phyloP scores from a whole-genome alignment of 768 basidiomycete species.

The Cytidiella melzeri region DNA sequence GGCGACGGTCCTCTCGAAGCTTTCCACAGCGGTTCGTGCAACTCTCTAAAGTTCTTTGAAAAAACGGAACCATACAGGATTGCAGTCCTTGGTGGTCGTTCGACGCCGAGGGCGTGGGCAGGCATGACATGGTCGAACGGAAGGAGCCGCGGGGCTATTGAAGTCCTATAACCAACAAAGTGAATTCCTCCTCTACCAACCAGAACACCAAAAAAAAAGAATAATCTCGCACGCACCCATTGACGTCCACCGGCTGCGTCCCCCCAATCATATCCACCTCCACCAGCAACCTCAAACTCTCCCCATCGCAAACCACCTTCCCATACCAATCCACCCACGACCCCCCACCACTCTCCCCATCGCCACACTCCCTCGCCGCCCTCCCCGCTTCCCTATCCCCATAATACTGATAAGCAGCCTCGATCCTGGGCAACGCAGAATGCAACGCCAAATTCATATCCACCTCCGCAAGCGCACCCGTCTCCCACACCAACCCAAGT shows the following conservation, averaged over 20 bases:
- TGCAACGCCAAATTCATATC: conserved; percentile 75
- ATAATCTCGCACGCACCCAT: conserved; percentile 15
- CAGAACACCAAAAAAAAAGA: too few relatives aligned
- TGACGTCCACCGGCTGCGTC: conserved; percentile 14
- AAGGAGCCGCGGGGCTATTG: conserved; percentile 49
- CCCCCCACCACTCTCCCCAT: too few relatives aligned
- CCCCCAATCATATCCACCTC: conserved; percentile 45
- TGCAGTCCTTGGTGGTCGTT: conserved; percentile 53
- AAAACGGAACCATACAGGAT: conserved; percentile 71
- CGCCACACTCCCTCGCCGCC: conserved; percentile 33
- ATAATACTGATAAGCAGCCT: conserved; percentile 81
- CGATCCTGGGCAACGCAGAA: conserved; percentile 70
- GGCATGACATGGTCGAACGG: conserved; percentile 77
- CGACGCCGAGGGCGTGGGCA: conserved; percentile 35
- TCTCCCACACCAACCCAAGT: conserved; percentile 41
- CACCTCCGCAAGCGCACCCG: conserved; percentile 48
- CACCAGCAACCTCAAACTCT: conserved; percentile 48
- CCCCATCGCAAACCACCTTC: conserved; percentile 58
- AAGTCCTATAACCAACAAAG: too few relatives aligned
- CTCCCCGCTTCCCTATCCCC: conserved; percentile 21
- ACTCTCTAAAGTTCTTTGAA: conserved; percentile 59
- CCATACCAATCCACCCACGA: conserved; percentile 90
- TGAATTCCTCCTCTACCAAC: too few relatives aligned
- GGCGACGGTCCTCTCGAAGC: conserved; percentile 40
- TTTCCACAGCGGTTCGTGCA: conserved; percentile 59